Evolutionary conservation across 2,329 filamentous ascomycete species (phyloP), one percentile per base, ranked within the genome.

Genomic region (Penicillium sp.): DNA sequence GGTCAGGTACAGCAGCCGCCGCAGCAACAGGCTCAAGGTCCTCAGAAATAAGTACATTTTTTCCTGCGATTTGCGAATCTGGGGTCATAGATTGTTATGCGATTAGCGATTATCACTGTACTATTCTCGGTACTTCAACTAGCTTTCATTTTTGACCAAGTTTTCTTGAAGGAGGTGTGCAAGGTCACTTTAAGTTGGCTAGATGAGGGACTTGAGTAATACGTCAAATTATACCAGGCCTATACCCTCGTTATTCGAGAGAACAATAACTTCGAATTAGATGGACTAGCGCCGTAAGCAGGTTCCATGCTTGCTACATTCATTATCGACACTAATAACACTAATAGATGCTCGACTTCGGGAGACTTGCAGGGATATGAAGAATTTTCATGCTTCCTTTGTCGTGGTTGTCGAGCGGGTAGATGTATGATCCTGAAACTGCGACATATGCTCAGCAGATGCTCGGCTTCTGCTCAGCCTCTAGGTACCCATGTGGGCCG

Each of bases 11-110:
- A 50, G 16, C 49, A 2, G 27, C 43, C 27, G 16, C 60, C 56
- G 55, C 60, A 56, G 51, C 64, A 61, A 40, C 65, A 64, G 18
- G 61, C 62, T 37, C 60, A 65, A 22, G 55, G 60, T 51, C 50
- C 63, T 43, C 61, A 61, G 53, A 60, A 60, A 55, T 64, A 55
- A 55, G 62, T 41, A 22, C 33, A 19, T 4, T 31, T 14, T 43
- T 5, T 33, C 18, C 27, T 47, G 27, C 22, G 2, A 22, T 22
- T 22, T 22, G 22, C 22, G 22, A 22, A 24, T 56, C 10, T 27
- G 27, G 19, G 22, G 18, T 27, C 18, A 46, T 46, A 11, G 24
- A 50, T 57, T 36, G n/a, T 36, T 54, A 36, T 52, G 37, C 43
- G 40, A 56, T 61, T 58, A 63, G 59, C 59, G 61, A 39, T 27